Base-by-base conservation (phyloP, 2,329 filamentous ascomycete genomes). In the Scolecobasidium constrictum region DNA sequence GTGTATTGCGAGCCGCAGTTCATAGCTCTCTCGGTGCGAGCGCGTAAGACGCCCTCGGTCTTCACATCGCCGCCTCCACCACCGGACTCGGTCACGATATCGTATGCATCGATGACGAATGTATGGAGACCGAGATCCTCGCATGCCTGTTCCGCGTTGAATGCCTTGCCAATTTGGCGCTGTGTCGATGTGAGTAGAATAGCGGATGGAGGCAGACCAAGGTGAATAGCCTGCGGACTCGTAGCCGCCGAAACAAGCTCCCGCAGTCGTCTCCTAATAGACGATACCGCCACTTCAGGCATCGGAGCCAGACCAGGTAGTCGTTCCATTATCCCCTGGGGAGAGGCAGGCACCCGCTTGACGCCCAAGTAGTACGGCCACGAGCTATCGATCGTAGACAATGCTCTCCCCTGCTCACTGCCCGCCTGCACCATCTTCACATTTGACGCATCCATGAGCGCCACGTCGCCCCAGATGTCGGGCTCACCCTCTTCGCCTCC, bases 341-440 rank as follows among this genome's bases (percentile, higher is more conserved):
- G 17, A n/a, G 19, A 36, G 7, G 40, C 19, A 11, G 76, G 64
- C 5, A 34, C 19, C 48, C 77, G 77, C 60, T 79, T 85, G 43
- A 85, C 70, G 1, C 86, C 85, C 1, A 95, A 72, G 61, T 95
- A 98, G 57, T 88, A 93, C 48, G 83, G 82, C 88, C 90, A 96
- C 15, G 78, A 78, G 57, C 77, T 94, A 45, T 77, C 75, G 48
- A 80, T 76, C 1, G 79, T 80, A 5, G 83, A 78, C 0, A 90
- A 90, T 5, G 94, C 72, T 40, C 81, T 81, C 54, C 83, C 81
- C 36, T 84, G 83, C 54, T 87, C 85, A 49, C 83, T 93, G 3
- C 92, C 92, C 26, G 88, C 87, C 56, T 94, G 87, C 46, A 88
- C 84, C 71, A 96, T 90, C 46, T 86, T 83, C 3, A 93, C 93